Evolutionary conservation across 345 rosid species (phyloP).

Genomic region (Turritis glabra): DNA sequence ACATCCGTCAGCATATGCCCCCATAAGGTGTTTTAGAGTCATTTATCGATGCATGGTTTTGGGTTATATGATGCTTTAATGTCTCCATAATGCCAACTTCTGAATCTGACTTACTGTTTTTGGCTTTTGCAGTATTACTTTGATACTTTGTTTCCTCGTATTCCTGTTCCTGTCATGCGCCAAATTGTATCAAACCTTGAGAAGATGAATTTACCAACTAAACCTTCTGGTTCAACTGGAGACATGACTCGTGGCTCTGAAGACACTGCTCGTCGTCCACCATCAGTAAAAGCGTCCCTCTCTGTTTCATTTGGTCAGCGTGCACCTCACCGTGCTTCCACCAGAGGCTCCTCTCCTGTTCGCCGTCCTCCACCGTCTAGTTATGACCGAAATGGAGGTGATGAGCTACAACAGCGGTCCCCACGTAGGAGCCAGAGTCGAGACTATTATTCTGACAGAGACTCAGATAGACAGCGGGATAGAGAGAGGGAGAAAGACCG

Average conservation of each 20-base stretch:
- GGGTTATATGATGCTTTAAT: background rate
- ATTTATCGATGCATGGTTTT: background rate
- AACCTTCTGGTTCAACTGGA: conserved; percentile 86
- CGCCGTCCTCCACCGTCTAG: conserved; percentile 78
- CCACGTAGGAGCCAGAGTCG: conserved; percentile 74
- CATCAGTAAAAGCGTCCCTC: conserved; percentile 98
- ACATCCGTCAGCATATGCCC: background rate
- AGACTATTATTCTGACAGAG: conserved; percentile 67
- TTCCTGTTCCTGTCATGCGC: conserved; percentile 94
- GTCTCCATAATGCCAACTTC: background rate
- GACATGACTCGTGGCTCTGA: conserved; percentile 86
- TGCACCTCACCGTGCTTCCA: conserved; percentile 98
- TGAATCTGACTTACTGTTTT: conserved; percentile 8
- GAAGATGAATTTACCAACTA: conserved; percentile 83
- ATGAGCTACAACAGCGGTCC: conserved; percentile 58
- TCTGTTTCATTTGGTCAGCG: conserved; percentile 99
- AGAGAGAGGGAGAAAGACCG: conserved; percentile 49
- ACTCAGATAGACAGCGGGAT: conserved; percentile 49
- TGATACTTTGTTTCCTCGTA: conserved; percentile 93
- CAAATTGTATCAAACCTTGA: conserved; percentile 79
- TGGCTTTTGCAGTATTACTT: conserved; percentile 79
- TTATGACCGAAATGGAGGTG: conserved; percentile 50
- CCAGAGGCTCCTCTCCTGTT: conserved; percentile 95
- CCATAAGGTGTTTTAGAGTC: background rate
- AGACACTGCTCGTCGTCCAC: conserved; percentile 95